phyloP scores from a whole-genome alignment of 2,329 filamentous ascomycete species.

The Rosellinia necatrix region DNA sequence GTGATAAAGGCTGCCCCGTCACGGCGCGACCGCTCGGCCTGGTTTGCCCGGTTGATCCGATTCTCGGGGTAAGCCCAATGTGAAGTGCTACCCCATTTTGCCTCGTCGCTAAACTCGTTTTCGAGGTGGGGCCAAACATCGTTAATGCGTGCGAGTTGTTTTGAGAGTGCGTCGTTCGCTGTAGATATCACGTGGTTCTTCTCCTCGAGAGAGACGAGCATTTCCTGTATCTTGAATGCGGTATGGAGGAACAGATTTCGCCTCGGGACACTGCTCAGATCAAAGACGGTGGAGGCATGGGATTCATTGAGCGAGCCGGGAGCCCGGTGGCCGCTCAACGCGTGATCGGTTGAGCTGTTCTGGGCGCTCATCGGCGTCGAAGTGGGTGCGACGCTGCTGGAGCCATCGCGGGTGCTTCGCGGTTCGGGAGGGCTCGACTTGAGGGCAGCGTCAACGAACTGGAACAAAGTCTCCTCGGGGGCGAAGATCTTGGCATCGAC shows the following conservation, averaged over 20 bases:
- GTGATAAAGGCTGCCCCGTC: constrained; percentile 80
- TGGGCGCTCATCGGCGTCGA: constrained; percentile 56
- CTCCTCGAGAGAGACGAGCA: constrained; percentile 91
- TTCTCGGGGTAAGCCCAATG: constrained; percentile 97
- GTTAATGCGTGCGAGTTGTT: constrained; percentile 83
- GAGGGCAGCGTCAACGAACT: constrained; percentile 70
- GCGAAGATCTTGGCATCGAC: constrained; percentile 96
- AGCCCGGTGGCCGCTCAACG: constrained; percentile 43
- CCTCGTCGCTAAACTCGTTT: constrained; percentile 89
- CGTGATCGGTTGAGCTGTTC: constrained; percentile 51
- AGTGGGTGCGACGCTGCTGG: constrained; percentile 47
- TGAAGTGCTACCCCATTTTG: constrained; percentile 85
- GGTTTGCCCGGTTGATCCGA: constrained; percentile 66
- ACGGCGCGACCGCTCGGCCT: constrained; percentile 74
- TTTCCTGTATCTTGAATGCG: constrained; percentile 76
- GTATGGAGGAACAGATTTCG: constrained; percentile 79
- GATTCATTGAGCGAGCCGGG: constrained; percentile 50
- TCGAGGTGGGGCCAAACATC: constrained; percentile 86
- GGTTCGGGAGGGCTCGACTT: constrained; percentile 54
- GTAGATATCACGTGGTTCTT: constrained; percentile 97
- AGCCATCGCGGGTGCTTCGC: constrained; percentile 50
- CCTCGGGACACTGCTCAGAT: constrained; percentile 64
- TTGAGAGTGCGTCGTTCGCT: constrained; percentile 85
- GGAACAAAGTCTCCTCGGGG: constrained; percentile 80
- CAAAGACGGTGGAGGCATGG: constrained; percentile 52